phyloP scores from a whole-genome alignment of 139 green algal genomes.

The Chlorella sp. region DNA sequence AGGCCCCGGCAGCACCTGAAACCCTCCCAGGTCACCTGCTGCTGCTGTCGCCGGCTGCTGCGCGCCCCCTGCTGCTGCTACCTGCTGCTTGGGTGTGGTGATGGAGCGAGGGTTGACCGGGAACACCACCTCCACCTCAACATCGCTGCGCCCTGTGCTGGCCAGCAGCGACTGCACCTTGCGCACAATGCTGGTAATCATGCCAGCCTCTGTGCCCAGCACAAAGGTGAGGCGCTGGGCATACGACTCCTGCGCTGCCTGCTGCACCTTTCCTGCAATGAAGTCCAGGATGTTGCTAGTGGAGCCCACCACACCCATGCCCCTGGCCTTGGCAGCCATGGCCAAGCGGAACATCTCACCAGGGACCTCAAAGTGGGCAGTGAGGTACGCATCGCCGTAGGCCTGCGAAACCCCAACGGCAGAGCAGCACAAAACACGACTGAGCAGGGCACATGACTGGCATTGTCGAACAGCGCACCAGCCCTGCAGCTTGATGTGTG shows the following conservation, averaged over 20 bases:
- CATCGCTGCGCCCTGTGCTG: slow-evolving; percentile 34
- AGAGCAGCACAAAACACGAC: too few species aligned
- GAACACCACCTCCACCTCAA: slow-evolving; percentile 97
- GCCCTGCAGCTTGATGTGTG: too few species aligned
- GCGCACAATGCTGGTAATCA: slow-evolving; percentile 96
- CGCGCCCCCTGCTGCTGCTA: background rate
- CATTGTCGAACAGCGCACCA: too few species aligned
- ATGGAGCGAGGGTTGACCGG: slow-evolving; percentile 75
- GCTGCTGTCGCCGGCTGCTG: too few species aligned
- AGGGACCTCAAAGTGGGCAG: slow-evolving; percentile 96
- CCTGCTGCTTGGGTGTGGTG: slow-evolving; percentile 45
- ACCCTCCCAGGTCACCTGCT: too few species aligned
- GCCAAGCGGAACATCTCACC: slow-evolving; percentile 92
- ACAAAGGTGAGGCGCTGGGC: slow-evolving; percentile 83
- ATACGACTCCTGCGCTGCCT: slow-evolving; percentile 45
- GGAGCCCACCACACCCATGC: slow-evolving; percentile 91
- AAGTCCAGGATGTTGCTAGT: slow-evolving; percentile 98
- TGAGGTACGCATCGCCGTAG: slow-evolving; percentile 91
- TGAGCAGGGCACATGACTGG: too few species aligned
- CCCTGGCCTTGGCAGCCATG: slow-evolving; percentile 58
- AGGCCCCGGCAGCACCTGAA: slow-evolving; percentile 62
- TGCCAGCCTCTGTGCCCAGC: slow-evolving; percentile 95
- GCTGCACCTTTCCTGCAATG: slow-evolving; percentile 65
- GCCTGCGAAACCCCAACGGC: too few species aligned
- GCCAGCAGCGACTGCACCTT: slow-evolving; percentile 69